A percentile compares a stretch with the other conserved stretches of the same genome.
Evolutionary conservation across 805 yeast genomes (phyloP).

Genomic region (Myxozyma monticola): DNA sequence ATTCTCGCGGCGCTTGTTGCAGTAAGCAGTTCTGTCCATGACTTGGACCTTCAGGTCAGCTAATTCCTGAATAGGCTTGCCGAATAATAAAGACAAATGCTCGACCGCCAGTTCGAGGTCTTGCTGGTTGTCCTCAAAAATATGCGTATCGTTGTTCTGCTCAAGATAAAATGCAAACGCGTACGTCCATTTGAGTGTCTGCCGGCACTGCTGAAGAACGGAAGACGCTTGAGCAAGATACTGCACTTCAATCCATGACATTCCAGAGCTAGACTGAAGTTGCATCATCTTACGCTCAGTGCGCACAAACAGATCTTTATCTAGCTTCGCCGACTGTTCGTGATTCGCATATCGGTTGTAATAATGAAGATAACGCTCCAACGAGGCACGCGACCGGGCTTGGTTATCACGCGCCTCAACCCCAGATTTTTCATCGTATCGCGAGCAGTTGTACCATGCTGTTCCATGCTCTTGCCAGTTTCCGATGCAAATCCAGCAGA

Average conservation of each 20-base stretch:
- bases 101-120: conserved; percentile 67
- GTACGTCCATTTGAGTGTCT: conserved; percentile 86
- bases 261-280: conserved; percentile 62
- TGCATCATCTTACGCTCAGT: conserved; percentile 64
- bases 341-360: conserved; percentile 74
- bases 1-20: conserved; percentile 44
- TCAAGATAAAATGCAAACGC: conserved; percentile 71
- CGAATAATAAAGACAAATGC: conserved; percentile 62
- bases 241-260: conserved; percentile 86
- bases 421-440: conserved; percentile 50
- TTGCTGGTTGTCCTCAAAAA: conserved; percentile 72
- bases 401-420: conserved; percentile 45
- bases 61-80: conserved; percentile 41
- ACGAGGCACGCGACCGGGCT: conserved; percentile 48
- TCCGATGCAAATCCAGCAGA: conserved; percentile 90
- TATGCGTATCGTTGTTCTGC: conserved; percentile 51
- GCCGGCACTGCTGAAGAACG: conserved; percentile 65
- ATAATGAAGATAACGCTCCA: conserved; percentile 70
- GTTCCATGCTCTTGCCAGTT: conserved; percentile 72
- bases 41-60: conserved; percentile 44
- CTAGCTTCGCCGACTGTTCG: conserved; percentile 72
- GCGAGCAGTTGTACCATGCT: conserved; percentile 65
- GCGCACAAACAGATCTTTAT: conserved; percentile 58
- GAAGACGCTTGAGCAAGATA: conserved; percentile 73
- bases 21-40: conserved; percentile 47